A percentile compares a stretch with the other conserved stretches of the same genome.
Conservation (phyloP, 371 early-diverging fungal genomes). For the Sporodiniella umbellata region DNA sequence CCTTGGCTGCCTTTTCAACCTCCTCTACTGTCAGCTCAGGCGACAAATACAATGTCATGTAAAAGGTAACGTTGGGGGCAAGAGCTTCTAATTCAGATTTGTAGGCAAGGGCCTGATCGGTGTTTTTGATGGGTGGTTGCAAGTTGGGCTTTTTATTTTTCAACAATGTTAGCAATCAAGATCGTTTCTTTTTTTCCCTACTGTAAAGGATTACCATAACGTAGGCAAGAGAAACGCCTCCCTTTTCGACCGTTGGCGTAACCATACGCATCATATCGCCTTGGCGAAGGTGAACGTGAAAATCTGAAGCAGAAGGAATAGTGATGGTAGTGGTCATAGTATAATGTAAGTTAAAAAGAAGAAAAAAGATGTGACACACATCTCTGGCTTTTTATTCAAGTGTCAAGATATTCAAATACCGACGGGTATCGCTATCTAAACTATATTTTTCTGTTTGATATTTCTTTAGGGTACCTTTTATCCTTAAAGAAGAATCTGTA, state of each 20-base stretch:
- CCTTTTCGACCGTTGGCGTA: slow-evolving; percentile 74
- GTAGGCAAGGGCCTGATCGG: slow-evolving; percentile 86
- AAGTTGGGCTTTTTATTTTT: slow-evolving; percentile 96
- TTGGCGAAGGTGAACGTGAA: slow-evolving; percentile 94
- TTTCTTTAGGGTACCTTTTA: background rate
- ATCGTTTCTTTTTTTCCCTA: background rate
- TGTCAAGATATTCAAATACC: background rate
- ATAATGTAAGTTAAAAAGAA: background rate
- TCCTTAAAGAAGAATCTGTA: background rate
- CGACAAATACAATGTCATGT: slow-evolving; percentile 91
- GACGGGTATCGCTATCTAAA: background rate
- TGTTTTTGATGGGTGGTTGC: slow-evolving; percentile 85
- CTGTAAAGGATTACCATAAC: slow-evolving; percentile 75
- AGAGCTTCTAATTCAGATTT: slow-evolving; percentile 74
- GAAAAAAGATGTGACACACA: slow-evolving; percentile 1
- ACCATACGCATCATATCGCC: slow-evolving; percentile 90
- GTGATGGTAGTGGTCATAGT: slow-evolving; percentile 31
- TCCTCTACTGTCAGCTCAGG: slow-evolving; percentile 90
- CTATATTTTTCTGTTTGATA: background rate
- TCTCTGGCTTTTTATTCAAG: background rate
- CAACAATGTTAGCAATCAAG: slow-evolving; percentile 1
- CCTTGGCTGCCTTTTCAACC: slow-evolving; percentile 78
- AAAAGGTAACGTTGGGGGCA: slow-evolving; percentile 83
- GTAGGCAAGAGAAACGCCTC: slow-evolving; percentile 87
- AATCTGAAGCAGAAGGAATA: slow-evolving; percentile 80